Evolutionary conservation across 73 alveolate species (phyloP), one percentile per base, ranked within the genome.

Genomic region (Uronychia setigera): DNA sequence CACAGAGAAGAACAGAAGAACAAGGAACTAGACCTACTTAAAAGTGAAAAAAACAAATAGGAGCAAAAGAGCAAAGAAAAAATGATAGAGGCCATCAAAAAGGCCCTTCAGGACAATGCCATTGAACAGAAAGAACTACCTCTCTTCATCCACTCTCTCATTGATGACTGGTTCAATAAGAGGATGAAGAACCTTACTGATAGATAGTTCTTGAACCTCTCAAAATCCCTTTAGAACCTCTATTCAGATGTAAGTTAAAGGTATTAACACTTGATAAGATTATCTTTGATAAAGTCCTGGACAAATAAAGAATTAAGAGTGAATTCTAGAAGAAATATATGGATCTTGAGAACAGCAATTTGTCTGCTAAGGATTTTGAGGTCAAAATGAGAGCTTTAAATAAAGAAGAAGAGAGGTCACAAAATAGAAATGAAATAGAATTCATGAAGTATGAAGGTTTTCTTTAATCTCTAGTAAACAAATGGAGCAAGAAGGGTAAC

Each of bases 401-500:
- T n/a, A 81, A 81, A 32, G 88, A 81, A 28, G 67, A 35, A 0
- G 88, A 81, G 32, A 26, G 81, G 80, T 67, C 1, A 81, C 27
- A 29, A 76, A 81, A 31, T 46, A 81, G 46, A 81, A 81, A 35
- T 46, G 74, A 31, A 81, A 81, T 30, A 5, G 67, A 46, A 19
- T 46, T 19, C 5, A 46, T 46, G 67, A 46, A 46, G 67, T 46
- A 46, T n/a, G n/a, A 46, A 5, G 5, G n/a, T 11, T 19, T 46
- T 46, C n/a, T 19, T 46, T 46, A 46, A 11, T 80, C 58, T 28
- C 28, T 30, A 34, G 86, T 14, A 85, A 81, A 27, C 77, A 81
- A 57, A 80, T 81, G 60, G 93, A 88, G 80, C 59, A 81, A 46
- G 93, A 88, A 58, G 79, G 28, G 90, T 86, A 81, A 78, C 85